phyloP scores from a whole-genome alignment of 2,329 filamentous ascomycete genomes.

The Claviceps sp. region DNA sequence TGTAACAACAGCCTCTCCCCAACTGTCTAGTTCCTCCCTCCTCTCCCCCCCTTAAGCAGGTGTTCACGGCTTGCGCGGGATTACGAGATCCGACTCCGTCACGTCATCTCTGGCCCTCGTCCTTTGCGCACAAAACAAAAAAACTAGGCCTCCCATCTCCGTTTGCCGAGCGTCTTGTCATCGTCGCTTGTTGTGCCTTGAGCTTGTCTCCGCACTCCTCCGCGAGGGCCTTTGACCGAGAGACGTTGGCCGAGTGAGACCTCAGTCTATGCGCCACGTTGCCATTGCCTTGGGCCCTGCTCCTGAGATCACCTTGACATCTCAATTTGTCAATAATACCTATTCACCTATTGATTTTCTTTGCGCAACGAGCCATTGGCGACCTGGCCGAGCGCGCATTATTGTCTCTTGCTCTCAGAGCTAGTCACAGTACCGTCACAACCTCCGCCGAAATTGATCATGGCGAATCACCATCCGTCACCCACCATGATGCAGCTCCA shows the following conservation, averaged over 20 bases:
- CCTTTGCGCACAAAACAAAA: not conserved
- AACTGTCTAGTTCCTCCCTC: conserved; percentile 22
- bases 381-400: not conserved
- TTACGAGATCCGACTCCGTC: conserved; percentile 7
- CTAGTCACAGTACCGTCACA: not conserved
- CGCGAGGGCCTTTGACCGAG: not conserved
- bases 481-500: conserved; percentile 60
- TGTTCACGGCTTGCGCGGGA: conserved; percentile 20
- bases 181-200: conserved; percentile 1
- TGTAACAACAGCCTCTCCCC: conserved; percentile 26
- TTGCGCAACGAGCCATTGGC: not conserved
- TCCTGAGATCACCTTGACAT: not conserved
- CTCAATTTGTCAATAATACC: not conserved
- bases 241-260: conserved; percentile 1
- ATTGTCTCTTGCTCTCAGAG: not conserved
- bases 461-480: conserved; percentile 71
- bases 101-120: conserved; percentile 1
- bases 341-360: not conserved
- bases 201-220: not conserved
- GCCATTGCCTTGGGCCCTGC: not conserved
- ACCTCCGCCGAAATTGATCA: conserved; percentile 20
- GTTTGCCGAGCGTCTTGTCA: conserved; percentile 2
- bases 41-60: conserved; percentile 19
- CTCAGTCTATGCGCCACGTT: conserved; percentile 5
- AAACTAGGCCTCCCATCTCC: not conserved